Evolutionary conservation across 108 stramenopile genomes (phyloP), one percentile per base, ranked within the genome.

Genomic region (Schizochytrium sp.): DNA sequence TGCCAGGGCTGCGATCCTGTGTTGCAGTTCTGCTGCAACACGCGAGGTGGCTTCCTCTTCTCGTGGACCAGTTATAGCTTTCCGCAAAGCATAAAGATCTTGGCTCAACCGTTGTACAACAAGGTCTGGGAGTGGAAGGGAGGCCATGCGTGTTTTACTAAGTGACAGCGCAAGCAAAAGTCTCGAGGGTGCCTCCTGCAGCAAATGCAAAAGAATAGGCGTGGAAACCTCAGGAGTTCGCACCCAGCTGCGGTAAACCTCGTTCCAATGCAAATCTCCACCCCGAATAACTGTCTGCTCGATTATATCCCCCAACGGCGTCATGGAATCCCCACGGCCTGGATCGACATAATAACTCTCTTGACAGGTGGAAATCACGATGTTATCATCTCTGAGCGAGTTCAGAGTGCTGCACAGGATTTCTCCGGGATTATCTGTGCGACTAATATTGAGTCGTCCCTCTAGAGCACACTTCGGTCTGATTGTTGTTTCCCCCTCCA

Each of bases 101-200:
- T 28, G 73, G 73, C 73, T 83, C 73, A 83, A n/a, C 8, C 73
- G 73, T 4, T 83, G 2, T 1, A 83, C 73, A 7, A 83, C 73
- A 4, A 83, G 53, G n/a, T 1, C 13, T 83, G 73, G 73, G 15
- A 83, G n/a, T 53, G 73, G 73, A 0, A 83, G 73, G 4, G 73
- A 83, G n/a, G 73, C 5, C 73, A 83, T 53, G n/a, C 73, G 73
- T 10, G 73, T 83, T n/a, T 83, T 83, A 53, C 73, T 83, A 13
- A 83, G 73, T 53, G 73, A 83, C 50, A 83, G 73, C 73, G 19
- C 73, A 8, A 83, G 73, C 73, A 19, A 28, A 1, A 83, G 73
- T 4, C 73, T 46, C 73, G 73, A 83, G n/a, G 73, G 73, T 53
- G 73, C 73, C 73, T 83, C 73, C n/a, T 83, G 73, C 73, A 83